Conservation (phyloP, 2,329 filamentous ascomycete genomes). For the Epichloe typhina region DNA sequence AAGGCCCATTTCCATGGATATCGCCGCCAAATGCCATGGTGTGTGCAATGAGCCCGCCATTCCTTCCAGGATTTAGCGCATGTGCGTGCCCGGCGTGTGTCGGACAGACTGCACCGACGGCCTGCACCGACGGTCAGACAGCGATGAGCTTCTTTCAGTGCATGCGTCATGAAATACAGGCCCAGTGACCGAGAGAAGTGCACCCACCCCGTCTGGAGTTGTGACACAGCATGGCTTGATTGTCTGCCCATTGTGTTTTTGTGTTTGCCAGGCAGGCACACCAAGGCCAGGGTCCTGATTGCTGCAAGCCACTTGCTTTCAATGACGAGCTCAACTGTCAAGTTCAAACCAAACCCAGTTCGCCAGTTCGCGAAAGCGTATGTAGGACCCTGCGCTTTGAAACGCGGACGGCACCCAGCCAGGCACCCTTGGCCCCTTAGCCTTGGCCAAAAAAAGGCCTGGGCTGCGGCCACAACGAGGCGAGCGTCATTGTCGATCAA, state of each 20-base stretch:
- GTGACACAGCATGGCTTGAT: constrained; percentile 1
- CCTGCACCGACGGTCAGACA: too few species aligned
- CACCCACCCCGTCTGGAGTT: not conserved
- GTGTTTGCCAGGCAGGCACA: too few species aligned
- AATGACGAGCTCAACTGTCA: not conserved
- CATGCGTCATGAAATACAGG: too few species aligned
- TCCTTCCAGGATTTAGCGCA: not conserved
- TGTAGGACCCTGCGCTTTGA: not conserved
- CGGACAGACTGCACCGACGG: too few species aligned
- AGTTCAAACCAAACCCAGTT: not conserved
- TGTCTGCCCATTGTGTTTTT: not conserved
- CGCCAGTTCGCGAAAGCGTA: not conserved
- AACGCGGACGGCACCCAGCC: not conserved
- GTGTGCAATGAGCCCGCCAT: not conserved
- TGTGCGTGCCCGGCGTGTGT: not conserved
- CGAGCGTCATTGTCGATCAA: constrained; percentile 1
- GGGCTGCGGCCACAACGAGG: too few species aligned
- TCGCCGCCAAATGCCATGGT: constrained; percentile 1
- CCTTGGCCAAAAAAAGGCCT: too few species aligned
- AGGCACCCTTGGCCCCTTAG: not conserved
- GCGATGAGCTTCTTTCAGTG: too few species aligned
- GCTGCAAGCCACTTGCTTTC: not conserved
- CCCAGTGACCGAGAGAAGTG: too few species aligned
- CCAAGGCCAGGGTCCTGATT: not conserved
- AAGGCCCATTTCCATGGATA: not conserved